Evolutionary conservation across 2,329 filamentous ascomycete genomes (phyloP).

Genomic region (Emmonsiellopsis sp.): DNA sequence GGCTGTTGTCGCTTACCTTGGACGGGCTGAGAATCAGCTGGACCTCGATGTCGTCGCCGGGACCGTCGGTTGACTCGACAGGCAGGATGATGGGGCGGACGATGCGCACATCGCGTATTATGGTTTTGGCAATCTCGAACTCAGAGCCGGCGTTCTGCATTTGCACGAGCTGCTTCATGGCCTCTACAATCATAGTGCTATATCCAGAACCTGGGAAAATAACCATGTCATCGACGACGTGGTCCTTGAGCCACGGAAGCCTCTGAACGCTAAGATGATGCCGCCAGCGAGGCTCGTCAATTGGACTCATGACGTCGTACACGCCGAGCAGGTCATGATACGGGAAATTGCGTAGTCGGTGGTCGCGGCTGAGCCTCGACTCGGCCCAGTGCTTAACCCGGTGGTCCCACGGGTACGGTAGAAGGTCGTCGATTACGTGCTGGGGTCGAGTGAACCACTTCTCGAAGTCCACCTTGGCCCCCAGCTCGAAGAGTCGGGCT

Average conservation of each 20-base stretch:
- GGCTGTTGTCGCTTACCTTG: not conserved
- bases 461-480: constrained; percentile 4
- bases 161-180: constrained; percentile 1
- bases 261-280: not conserved
- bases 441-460: not conserved
- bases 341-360: not conserved
- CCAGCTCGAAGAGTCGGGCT: constrained; percentile 4
- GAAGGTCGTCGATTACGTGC: not conserved
- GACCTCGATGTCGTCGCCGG: constrained; percentile 1
- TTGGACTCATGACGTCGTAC: not conserved
- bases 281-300: not conserved
- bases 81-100: not conserved
- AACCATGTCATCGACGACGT: constrained; percentile 6
- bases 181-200: constrained; percentile 14
- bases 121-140: not conserved
- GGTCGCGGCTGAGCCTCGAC: not conserved
- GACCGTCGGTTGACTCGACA: not conserved
- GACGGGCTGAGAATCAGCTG: not conserved
- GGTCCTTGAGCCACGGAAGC: not conserved
- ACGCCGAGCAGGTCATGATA: constrained; percentile 7
- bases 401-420: constrained; percentile 1
- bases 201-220: constrained; percentile 14
- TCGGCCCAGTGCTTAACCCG: not conserved
- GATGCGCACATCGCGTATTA: not conserved
- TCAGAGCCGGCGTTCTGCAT: too few relatives aligned